Conservation (phyloP, 768 basidiomycete species). For the Stropharia rugosoannulata region DNA sequence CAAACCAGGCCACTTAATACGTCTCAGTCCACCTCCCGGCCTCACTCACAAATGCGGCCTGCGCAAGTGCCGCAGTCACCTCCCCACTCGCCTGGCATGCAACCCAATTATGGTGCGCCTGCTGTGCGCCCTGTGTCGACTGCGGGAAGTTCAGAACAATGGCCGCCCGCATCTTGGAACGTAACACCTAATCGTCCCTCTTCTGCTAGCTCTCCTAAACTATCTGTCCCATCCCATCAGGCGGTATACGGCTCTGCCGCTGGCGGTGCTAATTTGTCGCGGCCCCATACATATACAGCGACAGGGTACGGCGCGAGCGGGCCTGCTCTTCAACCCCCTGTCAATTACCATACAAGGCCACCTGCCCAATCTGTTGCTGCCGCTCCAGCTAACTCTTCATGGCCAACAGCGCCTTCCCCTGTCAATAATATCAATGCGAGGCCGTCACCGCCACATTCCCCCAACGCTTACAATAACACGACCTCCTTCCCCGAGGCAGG, state of each 20-base stretch:
- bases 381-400: too few species aligned
- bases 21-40: background rate
- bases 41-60: background rate
- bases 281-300: conserved; percentile 29
- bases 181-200: conserved; percentile 16
- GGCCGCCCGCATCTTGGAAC: conserved; percentile 47
- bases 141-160: conserved; percentile 30
- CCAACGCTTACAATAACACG: background rate
- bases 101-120: background rate
- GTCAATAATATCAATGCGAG: too few species aligned
- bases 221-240: conserved; percentile 15
- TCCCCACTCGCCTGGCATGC: conserved; percentile 13
- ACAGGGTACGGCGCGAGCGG: background rate
- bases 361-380: too few species aligned
- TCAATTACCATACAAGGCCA: too few species aligned
- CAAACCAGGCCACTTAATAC: too few species aligned
- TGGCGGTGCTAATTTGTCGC: conserved; percentile 31
- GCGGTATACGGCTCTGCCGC: background rate
- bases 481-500: background rate
- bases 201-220: conserved; percentile 7
- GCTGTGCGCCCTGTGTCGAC: conserved; percentile 4
- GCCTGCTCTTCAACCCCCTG: background rate
- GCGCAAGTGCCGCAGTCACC: conserved; percentile 2
- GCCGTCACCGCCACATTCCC: too few species aligned
- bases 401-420: too few species aligned